Conservation (phyloP, 176 grass and related monocot genomes). For the Panicum miliaceum region DNA sequence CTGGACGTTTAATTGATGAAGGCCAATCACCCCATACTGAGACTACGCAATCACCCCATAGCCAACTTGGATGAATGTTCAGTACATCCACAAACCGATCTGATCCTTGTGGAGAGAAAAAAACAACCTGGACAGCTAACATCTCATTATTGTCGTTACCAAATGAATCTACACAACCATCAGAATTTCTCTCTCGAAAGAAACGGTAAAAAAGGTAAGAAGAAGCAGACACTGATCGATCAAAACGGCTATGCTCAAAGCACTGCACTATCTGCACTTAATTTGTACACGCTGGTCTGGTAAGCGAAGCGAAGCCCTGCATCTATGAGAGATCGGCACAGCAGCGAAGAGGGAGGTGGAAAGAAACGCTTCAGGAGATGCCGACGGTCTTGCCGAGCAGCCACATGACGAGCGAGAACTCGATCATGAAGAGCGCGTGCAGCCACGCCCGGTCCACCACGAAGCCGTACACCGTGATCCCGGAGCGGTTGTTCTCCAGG, state of each 20-base stretch:
- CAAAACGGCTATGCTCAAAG: neutral
- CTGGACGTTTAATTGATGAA: neutral
- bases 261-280: conserved; percentile 12
- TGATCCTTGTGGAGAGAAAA: too few relatives aligned
- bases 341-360: neutral
- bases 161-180: conserved; percentile 7
- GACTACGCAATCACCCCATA: too few relatives aligned
- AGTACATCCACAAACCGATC: neutral
- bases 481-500: conserved; percentile 91
- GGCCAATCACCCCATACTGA: too few relatives aligned
- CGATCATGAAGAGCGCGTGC: conserved; percentile 88
- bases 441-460: conserved; percentile 87
- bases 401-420: conserved; percentile 91
- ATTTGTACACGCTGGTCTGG: conserved; percentile 23
- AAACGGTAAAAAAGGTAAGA: neutral
- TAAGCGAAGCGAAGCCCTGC: neutral
- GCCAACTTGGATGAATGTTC: neutral
- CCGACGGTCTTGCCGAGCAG: conserved; percentile 92
- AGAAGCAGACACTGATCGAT: neutral
- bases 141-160: neutral
- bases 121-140: neutral
- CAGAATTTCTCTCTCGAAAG: neutral
- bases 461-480: conserved; percentile 90
- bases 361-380: conserved; percentile 19
- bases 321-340: neutral